Evolutionary conservation across 2,329 filamentous ascomycete species (phyloP).

Genomic region (Mycosphaerella sp.): DNA sequence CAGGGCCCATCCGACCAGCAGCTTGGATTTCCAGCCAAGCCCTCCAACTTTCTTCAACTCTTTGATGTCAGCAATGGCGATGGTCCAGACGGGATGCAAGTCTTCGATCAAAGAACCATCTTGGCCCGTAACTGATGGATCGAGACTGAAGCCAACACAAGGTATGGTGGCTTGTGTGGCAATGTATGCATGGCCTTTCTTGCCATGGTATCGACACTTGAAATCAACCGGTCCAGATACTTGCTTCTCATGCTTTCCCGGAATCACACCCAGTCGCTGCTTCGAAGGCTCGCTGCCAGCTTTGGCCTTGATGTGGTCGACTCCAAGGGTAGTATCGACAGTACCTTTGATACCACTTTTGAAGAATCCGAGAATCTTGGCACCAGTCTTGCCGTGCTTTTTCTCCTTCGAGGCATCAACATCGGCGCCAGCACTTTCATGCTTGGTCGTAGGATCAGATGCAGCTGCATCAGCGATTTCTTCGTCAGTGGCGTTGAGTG

Average conservation of each 20-base stretch:
- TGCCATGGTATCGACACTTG: constrained; percentile 61
- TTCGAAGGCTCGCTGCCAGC: constrained; percentile 56
- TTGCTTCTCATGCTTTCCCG: constrained; percentile 38
- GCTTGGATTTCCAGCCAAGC: constrained; percentile 75
- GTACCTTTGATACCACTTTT: constrained; percentile 63
- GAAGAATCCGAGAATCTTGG: constrained; percentile 57
- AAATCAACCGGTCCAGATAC: constrained; percentile 67
- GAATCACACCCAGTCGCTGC: constrained; percentile 65
- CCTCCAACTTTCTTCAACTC: constrained; percentile 76
- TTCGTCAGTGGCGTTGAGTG: constrained; percentile 55
- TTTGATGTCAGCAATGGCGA: constrained; percentile 62
- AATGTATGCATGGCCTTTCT: constrained; percentile 67
- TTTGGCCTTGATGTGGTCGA: constrained; percentile 65
- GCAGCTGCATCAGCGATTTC: constrained; percentile 59
- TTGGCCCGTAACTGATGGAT: constrained; percentile 39
- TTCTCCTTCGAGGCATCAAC: constrained; percentile 46
- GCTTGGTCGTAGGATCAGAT: constrained; percentile 41
- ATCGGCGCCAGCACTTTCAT: constrained; percentile 47
- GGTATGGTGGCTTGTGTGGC: constrained; percentile 60
- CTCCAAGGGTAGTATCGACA: constrained; percentile 64
- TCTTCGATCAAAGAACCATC: constrained; percentile 44
- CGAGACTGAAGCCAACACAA: constrained; percentile 58
- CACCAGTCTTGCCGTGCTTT: constrained; percentile 44
- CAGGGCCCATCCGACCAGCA: constrained; percentile 74
- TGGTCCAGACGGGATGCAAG: constrained; percentile 57